Evolutionary conservation across 257 asterid species (phyloP).

Genomic region (Rauvolfia tetraphylla): DNA sequence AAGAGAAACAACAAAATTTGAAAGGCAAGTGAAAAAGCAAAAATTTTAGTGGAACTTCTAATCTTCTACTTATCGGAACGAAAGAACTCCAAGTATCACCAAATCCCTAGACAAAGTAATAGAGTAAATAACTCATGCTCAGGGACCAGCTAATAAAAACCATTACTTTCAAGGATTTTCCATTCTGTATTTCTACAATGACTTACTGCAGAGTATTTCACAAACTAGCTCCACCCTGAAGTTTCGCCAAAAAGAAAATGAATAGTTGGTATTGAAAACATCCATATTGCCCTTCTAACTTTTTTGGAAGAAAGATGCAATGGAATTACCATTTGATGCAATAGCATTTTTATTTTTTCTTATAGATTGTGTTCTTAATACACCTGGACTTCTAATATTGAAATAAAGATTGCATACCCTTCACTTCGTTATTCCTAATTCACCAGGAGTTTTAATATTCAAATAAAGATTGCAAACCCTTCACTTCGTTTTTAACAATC

Average conservation of each 20-base stretch:
- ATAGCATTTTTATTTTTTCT: too few species aligned
- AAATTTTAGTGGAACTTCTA: not conserved
- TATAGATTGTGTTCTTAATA: not conserved
- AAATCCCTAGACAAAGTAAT: not conserved
- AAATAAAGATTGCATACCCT: conserved; percentile 1
- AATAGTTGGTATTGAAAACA: too few species aligned
- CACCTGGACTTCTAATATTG: not conserved
- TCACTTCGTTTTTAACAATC: not conserved
- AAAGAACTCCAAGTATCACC: not conserved
- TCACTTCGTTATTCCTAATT: too few species aligned
- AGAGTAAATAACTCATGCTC: not conserved
- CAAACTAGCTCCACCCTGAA: not conserved
- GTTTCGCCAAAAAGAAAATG: too few species aligned
- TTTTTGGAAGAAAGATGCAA: too few species aligned
- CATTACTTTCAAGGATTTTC: not conserved
- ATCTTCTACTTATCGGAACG: not conserved
- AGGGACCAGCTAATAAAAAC: not conserved
- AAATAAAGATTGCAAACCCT: conserved; percentile 1
- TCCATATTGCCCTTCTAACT: too few species aligned
- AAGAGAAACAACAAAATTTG: not conserved
- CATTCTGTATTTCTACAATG: not conserved
- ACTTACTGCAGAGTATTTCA: not conserved
- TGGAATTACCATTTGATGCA: too few species aligned
- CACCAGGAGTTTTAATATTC: not conserved
- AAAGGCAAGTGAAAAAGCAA: not conserved